phyloP scores from a whole-genome alignment of 495 filamentous ascomycete genomes.

The Hamigera avellanea region DNA sequence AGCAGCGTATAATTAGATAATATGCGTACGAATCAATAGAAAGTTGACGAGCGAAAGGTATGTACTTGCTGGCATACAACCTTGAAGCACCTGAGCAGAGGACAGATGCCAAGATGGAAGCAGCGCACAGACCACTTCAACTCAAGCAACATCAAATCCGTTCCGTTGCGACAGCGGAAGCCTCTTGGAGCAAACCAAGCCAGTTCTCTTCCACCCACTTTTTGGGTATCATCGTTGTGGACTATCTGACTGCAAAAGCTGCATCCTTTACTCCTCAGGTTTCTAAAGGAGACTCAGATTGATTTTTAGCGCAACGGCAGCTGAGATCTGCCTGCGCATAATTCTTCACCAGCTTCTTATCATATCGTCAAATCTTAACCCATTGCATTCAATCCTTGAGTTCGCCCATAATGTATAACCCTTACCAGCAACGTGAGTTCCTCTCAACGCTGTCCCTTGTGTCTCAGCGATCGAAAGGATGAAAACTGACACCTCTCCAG shows the following conservation, averaged over 20 bases:
- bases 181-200: no score
- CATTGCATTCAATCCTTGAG: no score
- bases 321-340: neutral
- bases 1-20: no score
- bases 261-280: no score
- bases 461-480: neutral
- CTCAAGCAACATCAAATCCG: neutral
- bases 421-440: constrained; percentile 60
- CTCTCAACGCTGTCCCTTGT: neutral
- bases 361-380: neutral
- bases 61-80: no score
- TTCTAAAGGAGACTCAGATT: no score
- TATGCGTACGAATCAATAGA: no score
- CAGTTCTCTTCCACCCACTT: no score
- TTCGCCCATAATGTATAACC: constrained; percentile 55
- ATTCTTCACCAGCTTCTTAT: neutral
- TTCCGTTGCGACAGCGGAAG: neutral
- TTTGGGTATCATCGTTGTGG: no score
- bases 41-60: no score
- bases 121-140: neutral
- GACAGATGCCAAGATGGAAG: constrained; percentile 2
- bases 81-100: no score
- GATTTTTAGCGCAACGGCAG: neutral
- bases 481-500: constrained; percentile 14
- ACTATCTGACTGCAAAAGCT: no score